Evolutionary conservation across 495 filamentous ascomycete genomes (phyloP).

Genomic region (Penicillium argentinense): DNA sequence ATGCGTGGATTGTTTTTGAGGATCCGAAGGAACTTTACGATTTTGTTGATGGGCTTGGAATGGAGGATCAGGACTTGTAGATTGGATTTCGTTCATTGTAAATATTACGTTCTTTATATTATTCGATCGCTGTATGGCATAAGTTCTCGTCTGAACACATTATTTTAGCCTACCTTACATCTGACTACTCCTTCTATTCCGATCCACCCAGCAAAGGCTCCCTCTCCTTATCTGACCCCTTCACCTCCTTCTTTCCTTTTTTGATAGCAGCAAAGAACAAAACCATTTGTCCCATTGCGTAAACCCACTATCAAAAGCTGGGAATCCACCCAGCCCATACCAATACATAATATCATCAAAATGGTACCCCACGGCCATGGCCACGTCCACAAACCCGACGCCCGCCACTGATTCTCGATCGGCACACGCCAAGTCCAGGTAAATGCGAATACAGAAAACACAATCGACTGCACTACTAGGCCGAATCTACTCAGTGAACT

Average conservation of each 20-base stretch:
- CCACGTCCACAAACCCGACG: not conserved
- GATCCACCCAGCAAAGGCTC: not conserved
- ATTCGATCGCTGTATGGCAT: not conserved
- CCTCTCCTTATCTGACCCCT: not conserved
- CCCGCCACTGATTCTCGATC: not conserved
- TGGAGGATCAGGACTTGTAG: slow-evolving; percentile 23
- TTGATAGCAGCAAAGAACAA: not conserved
- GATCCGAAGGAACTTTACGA: slow-evolving; percentile 63
- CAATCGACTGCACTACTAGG: not conserved
- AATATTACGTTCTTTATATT: too few relatives aligned
- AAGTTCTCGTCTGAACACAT: too few relatives aligned
- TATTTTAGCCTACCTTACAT: too few relatives aligned
- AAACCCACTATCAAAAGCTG: slow-evolving; percentile 3
- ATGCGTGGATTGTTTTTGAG: slow-evolving; percentile 78
- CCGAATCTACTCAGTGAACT: not conserved
- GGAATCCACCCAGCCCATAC: slow-evolving; percentile 2
- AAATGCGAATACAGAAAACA: slow-evolving; percentile 1
- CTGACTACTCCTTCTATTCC: too few relatives aligned
- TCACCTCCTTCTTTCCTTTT: not conserved
- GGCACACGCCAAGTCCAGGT: slow-evolving; percentile 7
- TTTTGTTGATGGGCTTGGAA: slow-evolving; percentile 45
- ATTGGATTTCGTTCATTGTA: not conserved
- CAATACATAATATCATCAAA: slow-evolving; percentile 4
- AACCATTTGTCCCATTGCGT: slow-evolving; percentile 1
- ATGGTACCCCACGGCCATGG: too few relatives aligned